A percentile compares a stretch with the other conserved stretches of the same genome.
Evolutionary conservation across 371 early-diverging fungal genomes (phyloP).

Genomic region (Dichotomocladium elegans): DNA sequence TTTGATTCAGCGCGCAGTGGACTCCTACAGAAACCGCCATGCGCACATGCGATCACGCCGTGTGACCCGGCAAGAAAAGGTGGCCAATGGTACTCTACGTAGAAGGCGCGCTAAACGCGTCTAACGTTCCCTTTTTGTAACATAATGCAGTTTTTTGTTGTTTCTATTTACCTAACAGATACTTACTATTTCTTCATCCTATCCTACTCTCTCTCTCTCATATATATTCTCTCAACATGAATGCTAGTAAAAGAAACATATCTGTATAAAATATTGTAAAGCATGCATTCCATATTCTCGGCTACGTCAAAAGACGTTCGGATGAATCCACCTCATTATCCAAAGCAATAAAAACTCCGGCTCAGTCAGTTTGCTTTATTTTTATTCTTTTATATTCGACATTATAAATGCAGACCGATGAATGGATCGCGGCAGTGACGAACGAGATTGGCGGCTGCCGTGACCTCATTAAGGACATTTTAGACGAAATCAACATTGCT

Average conservation of each 20-base stretch:
- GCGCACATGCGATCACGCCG: slow-evolving; percentile 72
- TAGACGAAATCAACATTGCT: slow-evolving; percentile 15
- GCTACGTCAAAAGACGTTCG: neutral
- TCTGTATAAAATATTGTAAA: neutral
- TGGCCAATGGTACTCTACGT: slow-evolving; percentile 62
- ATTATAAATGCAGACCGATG: neutral
- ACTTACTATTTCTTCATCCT: too few species aligned
- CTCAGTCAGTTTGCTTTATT: too few species aligned
- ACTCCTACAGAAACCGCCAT: slow-evolving; percentile 83
- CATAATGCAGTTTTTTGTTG: too few species aligned
- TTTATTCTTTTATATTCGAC: too few species aligned
- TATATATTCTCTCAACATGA: too few species aligned
- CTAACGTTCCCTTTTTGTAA: neutral
- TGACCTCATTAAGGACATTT: slow-evolving; percentile 24
- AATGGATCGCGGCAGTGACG: slow-evolving; percentile 31
- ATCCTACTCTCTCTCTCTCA: too few species aligned
- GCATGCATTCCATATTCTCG: neutral
- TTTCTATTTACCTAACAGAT: too few species aligned
- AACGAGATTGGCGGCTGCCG: slow-evolving; percentile 42
- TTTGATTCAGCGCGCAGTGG: slow-evolving; percentile 88
- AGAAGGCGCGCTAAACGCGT: slow-evolving; percentile 29
- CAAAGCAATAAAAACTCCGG: too few species aligned
- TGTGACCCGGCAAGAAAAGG: slow-evolving; percentile 74
- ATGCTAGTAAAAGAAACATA: neutral
- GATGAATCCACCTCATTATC: neutral